Conservation (phyloP, 2,329 filamentous ascomycete species). For the Xylariaceae sp. region DNA sequence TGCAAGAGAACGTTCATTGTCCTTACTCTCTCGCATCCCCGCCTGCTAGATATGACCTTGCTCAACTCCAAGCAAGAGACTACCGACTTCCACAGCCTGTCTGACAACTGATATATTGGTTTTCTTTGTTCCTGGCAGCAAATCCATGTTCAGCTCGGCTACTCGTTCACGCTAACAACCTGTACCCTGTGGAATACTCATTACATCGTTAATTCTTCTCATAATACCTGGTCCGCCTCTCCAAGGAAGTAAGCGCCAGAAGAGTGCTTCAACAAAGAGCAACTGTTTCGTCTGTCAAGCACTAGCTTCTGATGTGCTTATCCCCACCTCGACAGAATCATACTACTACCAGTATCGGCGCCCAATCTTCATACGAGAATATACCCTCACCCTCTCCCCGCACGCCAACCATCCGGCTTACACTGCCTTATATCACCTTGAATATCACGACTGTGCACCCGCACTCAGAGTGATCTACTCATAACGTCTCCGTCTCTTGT, state of each 20-base stretch:
- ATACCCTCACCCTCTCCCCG: slow-evolving; percentile 13
- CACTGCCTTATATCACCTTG: slow-evolving; percentile 30
- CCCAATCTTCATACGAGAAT: slow-evolving; percentile 24
- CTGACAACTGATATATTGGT: slow-evolving; percentile 27
- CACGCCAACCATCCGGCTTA: slow-evolving; percentile 17
- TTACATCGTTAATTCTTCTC: slow-evolving; percentile 22
- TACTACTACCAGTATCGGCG: slow-evolving; percentile 16
- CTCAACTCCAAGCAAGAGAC: slow-evolving; percentile 19
- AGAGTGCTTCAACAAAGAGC: slow-evolving; percentile 30
- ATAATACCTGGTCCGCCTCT: slow-evolving; percentile 21
- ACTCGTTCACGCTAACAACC: slow-evolving; percentile 23
- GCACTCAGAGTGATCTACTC: background rate
- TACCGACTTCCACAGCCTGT: slow-evolving; percentile 23
- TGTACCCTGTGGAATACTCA: slow-evolving; percentile 18
- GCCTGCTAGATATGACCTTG: slow-evolving; percentile 19
- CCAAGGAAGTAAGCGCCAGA: slow-evolving; percentile 28
- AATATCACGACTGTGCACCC: background rate
- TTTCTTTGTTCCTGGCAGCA: slow-evolving; percentile 30
- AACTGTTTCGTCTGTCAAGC: slow-evolving; percentile 27
- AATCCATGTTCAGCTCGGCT: slow-evolving; percentile 24
- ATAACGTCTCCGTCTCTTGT: background rate
- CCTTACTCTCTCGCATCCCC: slow-evolving; percentile 15
- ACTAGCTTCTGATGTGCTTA: slow-evolving; percentile 27
- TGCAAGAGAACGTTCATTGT: slow-evolving; percentile 23
- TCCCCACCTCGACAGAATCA: slow-evolving; percentile 22